Evolutionary conservation across 1,284 basidiomycete genomes (phyloP), one percentile per base, ranked within the genome.

Genomic region (Trichosporon sp.): DNA sequence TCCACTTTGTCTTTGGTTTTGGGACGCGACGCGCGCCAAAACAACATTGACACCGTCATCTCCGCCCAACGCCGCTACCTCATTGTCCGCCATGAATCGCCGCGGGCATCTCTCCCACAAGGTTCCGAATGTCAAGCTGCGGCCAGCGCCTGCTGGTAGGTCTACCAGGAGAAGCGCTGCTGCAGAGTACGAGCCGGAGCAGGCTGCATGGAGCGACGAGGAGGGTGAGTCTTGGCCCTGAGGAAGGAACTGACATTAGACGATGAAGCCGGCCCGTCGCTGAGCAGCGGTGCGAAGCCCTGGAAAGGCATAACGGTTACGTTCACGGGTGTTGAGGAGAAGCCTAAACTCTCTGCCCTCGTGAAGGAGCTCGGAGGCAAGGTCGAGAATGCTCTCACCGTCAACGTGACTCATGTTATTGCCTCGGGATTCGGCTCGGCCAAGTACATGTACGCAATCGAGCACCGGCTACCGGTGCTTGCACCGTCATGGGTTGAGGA

Each of bases 401-500:
- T 78, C 61, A 66, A 72, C 37, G 79, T 81, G 19, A 83, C 81
- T 8, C 81, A 83, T 75, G 78, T 83, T 19, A 76, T 83, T 2
- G 82, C 82, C 31, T 61, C 51, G 11, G 74, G 73, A 0, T 76
- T 69, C 64, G 76, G 75, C 2, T 81, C 81, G 1, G 71, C 78
- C 48, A 83, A 83, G 70, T 83, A 83, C 67, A 69, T 75, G 81
- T 82, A 82, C 43, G 82, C 82, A 1, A 73, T 83, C 16, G 80
- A 79, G 68, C 75, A 82, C 54, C 37, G 77, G 3, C 68, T 83
- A 67, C 81, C 82, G 0, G 78, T 82, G 35, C 77, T 81, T 72
- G 68, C 73, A 21, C 80, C 81, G 14, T 65, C 68, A 2, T 83
- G 82, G 82, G 80, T 83, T 66, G 59, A 70, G 31, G 76, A 76